These are phyloP conservation scores for Didymella arachidicola DNA, from an alignment of 2,329 filamentous ascomycete species.

Conservation along the genomic window DNA sequence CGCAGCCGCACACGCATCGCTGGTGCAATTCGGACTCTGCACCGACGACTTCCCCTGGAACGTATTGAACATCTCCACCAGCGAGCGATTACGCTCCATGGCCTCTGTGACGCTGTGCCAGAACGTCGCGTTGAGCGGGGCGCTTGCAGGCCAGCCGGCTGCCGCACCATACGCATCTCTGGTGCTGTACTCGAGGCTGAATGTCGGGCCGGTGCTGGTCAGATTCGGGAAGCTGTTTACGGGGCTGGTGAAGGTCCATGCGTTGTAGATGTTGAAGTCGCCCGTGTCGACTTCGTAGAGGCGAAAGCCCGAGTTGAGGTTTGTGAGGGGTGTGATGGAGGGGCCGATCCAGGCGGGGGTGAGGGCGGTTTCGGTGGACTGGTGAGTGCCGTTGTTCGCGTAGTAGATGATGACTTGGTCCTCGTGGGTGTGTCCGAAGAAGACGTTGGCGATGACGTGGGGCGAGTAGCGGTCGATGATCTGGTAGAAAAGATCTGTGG, in stretches of 20 bases:
- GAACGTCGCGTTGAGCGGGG: constrained; percentile 11
- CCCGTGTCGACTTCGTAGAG: constrained; percentile 13
- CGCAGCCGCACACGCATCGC: constrained; percentile 5
- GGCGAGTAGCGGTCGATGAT: constrained; percentile 14
- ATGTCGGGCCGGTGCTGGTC: constrained; percentile 6
- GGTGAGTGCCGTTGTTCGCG: constrained; percentile 8
- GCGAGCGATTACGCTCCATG: constrained; percentile 7
- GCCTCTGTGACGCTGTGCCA: constrained; percentile 11
- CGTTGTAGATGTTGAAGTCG: constrained; percentile 13
- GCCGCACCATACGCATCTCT: constrained; percentile 7
- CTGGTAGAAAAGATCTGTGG: constrained; percentile 13
- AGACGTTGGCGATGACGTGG: constrained; percentile 8
- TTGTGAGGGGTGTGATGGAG: constrained; percentile 7
- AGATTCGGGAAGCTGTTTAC: constrained; percentile 6
- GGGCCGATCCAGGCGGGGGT: constrained; percentile 7
- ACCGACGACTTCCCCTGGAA: constrained; percentile 4
- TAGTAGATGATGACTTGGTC: constrained; percentile 15
- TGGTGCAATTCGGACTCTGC: constrained; percentile 7
- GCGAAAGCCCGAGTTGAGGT: constrained; percentile 10
- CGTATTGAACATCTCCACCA: constrained; percentile 8
- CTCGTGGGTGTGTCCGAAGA: constrained; percentile 14
- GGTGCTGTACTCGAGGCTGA: constrained; percentile 9
- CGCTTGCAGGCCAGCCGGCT: background rate
- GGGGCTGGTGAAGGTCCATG: constrained; percentile 9
- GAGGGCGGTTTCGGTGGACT: constrained; percentile 3